Evolutionary conservation across 352 stramenopile species (phyloP), one percentile per base, ranked within the genome.

Genomic region (Thalassiosira mediterranea): DNA sequence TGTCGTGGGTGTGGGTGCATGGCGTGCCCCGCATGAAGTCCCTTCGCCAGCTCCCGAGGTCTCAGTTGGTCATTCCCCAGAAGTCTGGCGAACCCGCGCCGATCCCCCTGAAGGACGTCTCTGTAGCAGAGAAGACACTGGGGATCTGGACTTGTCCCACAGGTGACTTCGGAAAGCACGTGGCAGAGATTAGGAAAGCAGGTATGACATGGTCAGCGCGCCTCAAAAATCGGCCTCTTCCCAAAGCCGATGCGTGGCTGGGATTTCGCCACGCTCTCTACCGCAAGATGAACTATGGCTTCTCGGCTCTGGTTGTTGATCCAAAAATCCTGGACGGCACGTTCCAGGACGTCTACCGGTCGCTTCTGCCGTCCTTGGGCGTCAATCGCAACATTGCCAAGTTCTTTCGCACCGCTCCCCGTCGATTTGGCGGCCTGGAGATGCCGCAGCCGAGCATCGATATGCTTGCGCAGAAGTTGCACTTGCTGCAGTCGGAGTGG

Each of bases 1-100:
- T 79, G 3, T 2, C 15, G n/a, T 73, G 29, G 37, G 37, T 32
- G 13, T 79, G 61, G 38, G 29, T 56, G 0, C 4, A 5, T 26
- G 69, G 61, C 28, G 32, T 32, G n/a, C 21, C 57, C 13, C 46
- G 5, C 5, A 46, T 64, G n/a, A 54, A 59, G n/a, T 23, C 8
- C 7, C 28, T 70, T 0, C 8, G 8, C 10, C 15, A 70, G 21
- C 31, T 58, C 8, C 67, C 56, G 69, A 38, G 56, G 1, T 37
- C 17, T 13, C 32, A 37, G 8, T 11, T 69, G 0, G 2, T 37
- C 0, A 69, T 69, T 19, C 56, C 67, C 10, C 56, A 70, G 32
- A 46, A 37, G 21, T 25, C 40, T 34, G 67, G 48, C 1, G 1
- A 0, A 3, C 21, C 31, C 15, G 47, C 29, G 1, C 19, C 46